These are phyloP conservation scores for Leptosphaerulina australis DNA, from an alignment of 2,329 filamentous ascomycete genomes.

Conservation along the genomic window DNA sequence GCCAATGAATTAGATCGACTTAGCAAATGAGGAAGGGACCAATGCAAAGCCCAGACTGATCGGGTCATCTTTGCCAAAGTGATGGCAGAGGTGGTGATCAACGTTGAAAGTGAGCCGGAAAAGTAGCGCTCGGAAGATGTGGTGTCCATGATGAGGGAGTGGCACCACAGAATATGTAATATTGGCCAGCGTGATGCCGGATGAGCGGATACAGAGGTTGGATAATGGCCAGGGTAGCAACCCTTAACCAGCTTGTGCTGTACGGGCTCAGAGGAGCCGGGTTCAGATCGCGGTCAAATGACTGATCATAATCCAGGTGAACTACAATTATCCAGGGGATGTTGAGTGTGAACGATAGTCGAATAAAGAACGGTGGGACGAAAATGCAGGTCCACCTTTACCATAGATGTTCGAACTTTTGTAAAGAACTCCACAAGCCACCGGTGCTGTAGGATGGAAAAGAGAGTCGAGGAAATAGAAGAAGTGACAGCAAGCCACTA, in stretches of 20 bases:
- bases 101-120: constrained; percentile 6
- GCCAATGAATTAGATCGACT: not conserved
- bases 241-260: not conserved
- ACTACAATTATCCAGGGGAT: constrained; percentile 18
- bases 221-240: not conserved
- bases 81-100: constrained; percentile 10
- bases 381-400: constrained; percentile 9
- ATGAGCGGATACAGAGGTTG: constrained; percentile 1
- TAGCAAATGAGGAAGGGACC: not conserved
- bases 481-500: not conserved
- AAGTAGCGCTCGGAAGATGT: constrained; percentile 9
- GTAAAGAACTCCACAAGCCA: constrained; percentile 11
- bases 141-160: constrained; percentile 15
- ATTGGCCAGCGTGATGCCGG: constrained; percentile 1
- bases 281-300: not conserved
- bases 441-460: constrained; percentile 11
- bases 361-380: constrained; percentile 11
- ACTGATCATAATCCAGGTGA: not conserved
- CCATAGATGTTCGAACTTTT: constrained; percentile 15
- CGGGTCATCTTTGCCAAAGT: constrained; percentile 1
- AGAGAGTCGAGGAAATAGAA: constrained; percentile 4
- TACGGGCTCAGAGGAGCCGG: not conserved
- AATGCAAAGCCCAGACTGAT: constrained; percentile 9
- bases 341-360: constrained; percentile 14
- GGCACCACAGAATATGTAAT: constrained; percentile 9